Evolutionary conservation across 805 yeast genomes (phyloP), one percentile per base, ranked within the genome.

Genomic region (Kuraishia capsulata): DNA sequence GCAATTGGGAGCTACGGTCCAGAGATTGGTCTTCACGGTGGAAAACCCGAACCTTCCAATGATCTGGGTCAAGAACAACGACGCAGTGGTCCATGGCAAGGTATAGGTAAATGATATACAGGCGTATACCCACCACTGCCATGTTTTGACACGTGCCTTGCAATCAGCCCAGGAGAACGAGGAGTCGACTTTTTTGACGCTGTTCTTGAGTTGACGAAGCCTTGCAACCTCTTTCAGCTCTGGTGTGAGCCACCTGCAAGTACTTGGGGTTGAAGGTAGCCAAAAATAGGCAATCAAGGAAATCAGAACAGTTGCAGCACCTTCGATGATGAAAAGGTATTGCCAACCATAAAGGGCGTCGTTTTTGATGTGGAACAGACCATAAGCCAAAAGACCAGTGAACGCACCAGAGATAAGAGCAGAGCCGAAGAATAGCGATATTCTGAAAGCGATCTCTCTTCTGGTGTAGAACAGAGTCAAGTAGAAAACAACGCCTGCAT

Each of bases 301-400:
- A 21, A 67, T 66, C 5, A 69, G 57, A 2, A 57, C 49, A 16
- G 64, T 59, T 20, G 52, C 39, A 30, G 44, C 44, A 28, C 64
- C 64, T 36, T 55, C 54, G 18, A 55, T 47, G 16, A 57, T 42
- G 45, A 57, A 59, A 6, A 57, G 37, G 18, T 52, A 44, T 44
- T 51, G 52, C 63, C 62, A 57, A 5, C 62, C 40, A 59, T 39
- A 24, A 5, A 46, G 33, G 4, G 18, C 5, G 19, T 24, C 32
- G 17, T 21, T 16, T 3, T 36, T 20, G 29, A 48, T 46, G 18
- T 43, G 41, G 29, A 44, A 42, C 8, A 48, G 41, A 16, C 49
- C 52, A 26, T 44, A 46, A 1, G 44, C 48, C 3, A 48, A 25
- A 5, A 48, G 39, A 19, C 52, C 52, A 11, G 49, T 46, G 35